These are phyloP conservation scores for Mortierella polycephala DNA, from an alignment of 371 early-diverging fungal genomes.

Conservation along the genomic window DNA sequence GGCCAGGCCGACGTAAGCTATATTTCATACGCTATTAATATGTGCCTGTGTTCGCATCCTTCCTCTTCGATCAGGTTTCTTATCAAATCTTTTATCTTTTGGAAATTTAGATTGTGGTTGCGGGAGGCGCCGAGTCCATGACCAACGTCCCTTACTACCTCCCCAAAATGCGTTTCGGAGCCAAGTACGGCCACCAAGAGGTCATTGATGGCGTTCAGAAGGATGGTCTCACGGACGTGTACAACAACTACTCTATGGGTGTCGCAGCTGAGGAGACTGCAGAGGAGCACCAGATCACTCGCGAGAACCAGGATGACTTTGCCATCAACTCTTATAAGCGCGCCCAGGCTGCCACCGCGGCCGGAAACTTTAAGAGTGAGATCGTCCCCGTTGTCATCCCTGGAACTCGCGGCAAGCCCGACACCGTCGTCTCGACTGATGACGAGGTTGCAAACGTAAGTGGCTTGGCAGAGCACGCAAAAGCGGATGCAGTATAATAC, in stretches of 20 bases:
- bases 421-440: conserved; percentile 77
- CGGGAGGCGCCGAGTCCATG: conserved; percentile 99
- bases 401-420: conserved; percentile 88
- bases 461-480: background rate
- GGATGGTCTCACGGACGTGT: conserved; percentile 95
- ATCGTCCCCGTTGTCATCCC: conserved; percentile 89
- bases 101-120: conserved; percentile 63
- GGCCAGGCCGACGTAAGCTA: conserved; percentile 80
- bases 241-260: conserved; percentile 91
- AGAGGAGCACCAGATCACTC: conserved; percentile 79
- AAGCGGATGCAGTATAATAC: conserved; percentile 20
- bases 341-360: conserved; percentile 84
- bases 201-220: conserved; percentile 88
- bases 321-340: conserved; percentile 89
- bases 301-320: conserved; percentile 91
- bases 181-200: conserved; percentile 87
- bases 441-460: conserved; percentile 79
- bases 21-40: too few species aligned
- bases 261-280: conserved; percentile 94
- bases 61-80: background rate
- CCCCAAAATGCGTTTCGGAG: conserved; percentile 82
- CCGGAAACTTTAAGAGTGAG: conserved; percentile 84
- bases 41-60: background rate
- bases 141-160: conserved; percentile 94
- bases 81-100: too few species aligned